These are phyloP conservation scores for Podaxis sp. DNA, from an alignment of 768 basidiomycete species.

Conservation along the genomic window DNA sequence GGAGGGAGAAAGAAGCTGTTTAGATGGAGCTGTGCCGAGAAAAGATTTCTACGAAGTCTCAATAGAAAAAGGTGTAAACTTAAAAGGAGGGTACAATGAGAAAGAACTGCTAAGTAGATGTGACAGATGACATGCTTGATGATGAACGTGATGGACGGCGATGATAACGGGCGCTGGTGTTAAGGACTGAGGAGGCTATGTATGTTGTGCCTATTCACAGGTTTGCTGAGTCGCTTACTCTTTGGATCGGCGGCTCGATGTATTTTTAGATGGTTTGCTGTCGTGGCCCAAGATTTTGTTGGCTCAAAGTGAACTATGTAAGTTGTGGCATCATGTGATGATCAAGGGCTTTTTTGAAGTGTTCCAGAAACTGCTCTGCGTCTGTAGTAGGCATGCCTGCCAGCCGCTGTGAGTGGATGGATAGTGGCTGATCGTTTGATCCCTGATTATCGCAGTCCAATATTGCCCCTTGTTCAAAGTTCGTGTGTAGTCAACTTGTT, in stretches of 20 bases:
- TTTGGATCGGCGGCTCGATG: not conserved
- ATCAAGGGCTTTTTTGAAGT: not conserved
- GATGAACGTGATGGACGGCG: not conserved
- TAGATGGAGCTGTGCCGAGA: not conserved
- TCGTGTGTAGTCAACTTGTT: too few relatives aligned
- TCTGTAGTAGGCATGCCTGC: not conserved
- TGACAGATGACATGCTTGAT: conserved; percentile 4
- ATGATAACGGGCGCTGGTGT: not conserved
- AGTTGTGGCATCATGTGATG: not conserved
- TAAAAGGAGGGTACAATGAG: not conserved
- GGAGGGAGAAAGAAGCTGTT: not conserved
- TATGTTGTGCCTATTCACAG: not conserved
- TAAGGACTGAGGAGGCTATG: not conserved
- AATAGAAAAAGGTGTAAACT: not conserved
- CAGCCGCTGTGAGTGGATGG: not conserved
- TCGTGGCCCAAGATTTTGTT: not conserved
- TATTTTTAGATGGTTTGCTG: conserved; percentile 8
- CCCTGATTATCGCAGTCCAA: too few relatives aligned
- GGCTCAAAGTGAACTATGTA: not conserved
- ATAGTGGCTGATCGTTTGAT: too few relatives aligned
- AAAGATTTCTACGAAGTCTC: not conserved
- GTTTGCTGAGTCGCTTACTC: not conserved
- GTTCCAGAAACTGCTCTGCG: not conserved
- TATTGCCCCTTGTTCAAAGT: too few relatives aligned
- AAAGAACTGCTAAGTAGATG: not conserved